A percentile compares a stretch with the other conserved stretches of the same genome.
These are phyloP conservation scores for Arachis hypogaea DNA, from an alignment of 306 rosid genomes.

Conservation along the genomic window DNA sequence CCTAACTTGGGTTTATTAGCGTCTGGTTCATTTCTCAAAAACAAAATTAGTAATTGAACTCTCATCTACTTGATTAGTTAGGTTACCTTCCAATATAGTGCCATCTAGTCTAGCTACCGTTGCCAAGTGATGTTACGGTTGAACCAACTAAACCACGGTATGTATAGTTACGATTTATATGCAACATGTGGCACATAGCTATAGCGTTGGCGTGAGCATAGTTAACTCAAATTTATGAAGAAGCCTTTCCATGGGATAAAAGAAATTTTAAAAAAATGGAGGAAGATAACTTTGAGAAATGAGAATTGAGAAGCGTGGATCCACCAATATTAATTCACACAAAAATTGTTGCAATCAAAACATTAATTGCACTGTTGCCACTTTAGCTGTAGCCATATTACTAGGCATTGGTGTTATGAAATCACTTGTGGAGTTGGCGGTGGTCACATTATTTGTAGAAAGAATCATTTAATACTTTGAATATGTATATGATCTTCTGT, in stretches of 20 bases:
- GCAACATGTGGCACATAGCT: not conserved
- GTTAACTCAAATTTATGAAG: not conserved
- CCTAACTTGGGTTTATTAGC: no score
- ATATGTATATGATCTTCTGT: no score
- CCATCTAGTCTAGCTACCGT: not conserved
- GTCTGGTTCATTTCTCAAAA: not conserved
- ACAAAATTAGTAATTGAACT: slow-evolving; percentile 2
- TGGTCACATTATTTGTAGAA: not conserved
- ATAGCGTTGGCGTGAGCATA: not conserved
- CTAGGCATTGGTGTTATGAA: not conserved
- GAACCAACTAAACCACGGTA: not conserved
- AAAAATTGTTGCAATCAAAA: not conserved
- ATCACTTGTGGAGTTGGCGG: not conserved
- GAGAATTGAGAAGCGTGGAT: not conserved
- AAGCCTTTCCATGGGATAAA: not conserved
- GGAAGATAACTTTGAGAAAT: not conserved
- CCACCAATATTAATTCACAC: not conserved
- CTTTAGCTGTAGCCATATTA: not conserved
- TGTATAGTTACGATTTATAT: not conserved
- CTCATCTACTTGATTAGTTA: slow-evolving; percentile 14
- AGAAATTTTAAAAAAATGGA: no score
- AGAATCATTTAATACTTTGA: no score
- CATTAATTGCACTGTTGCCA: not conserved
- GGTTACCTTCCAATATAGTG: not conserved
- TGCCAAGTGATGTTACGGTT: slow-evolving; percentile 7